Conservation (phyloP, 2,329 filamentous ascomycete genomes). For the Phymatotrichopsis omnivora region DNA sequence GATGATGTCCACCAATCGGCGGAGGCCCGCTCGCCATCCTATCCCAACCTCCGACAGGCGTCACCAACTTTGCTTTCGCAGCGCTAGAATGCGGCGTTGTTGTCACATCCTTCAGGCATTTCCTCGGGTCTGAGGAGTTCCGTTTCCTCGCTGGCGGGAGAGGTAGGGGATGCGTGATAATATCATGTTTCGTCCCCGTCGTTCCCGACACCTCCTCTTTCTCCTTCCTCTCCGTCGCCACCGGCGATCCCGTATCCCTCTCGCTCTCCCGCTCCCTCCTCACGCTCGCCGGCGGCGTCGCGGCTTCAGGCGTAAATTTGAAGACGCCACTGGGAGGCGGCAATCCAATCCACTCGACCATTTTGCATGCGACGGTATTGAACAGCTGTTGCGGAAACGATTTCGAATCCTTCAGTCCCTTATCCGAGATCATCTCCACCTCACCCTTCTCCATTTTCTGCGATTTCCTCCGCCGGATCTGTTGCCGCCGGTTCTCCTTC, state of each 20-base stretch:
- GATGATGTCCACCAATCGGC: slow-evolving; percentile 9
- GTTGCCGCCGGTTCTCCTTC: slow-evolving; percentile 23
- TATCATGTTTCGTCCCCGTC: too few relatives aligned
- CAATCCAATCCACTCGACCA: slow-evolving; percentile 54
- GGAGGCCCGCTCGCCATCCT: slow-evolving; percentile 10
- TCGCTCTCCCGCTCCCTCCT: too few relatives aligned
- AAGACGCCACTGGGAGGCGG: slow-evolving; percentile 22
- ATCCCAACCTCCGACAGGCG: slow-evolving; percentile 5
- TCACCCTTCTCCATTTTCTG: slow-evolving; percentile 9
- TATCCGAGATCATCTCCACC: slow-evolving; percentile 24
- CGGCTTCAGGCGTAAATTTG: slow-evolving; percentile 10
- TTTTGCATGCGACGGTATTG: slow-evolving; percentile 55
- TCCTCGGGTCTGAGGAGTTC: slow-evolving; percentile 14
- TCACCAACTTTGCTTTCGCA: slow-evolving; percentile 18
- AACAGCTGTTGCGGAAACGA: slow-evolving; percentile 55
- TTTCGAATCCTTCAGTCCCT: slow-evolving; percentile 45
- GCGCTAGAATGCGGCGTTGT: slow-evolving; percentile 21
- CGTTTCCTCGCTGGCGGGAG: slow-evolving; percentile 19
- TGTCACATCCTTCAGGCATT: slow-evolving; percentile 15
- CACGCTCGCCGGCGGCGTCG: background rate
- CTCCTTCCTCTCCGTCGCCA: too few relatives aligned
- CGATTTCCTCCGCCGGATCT: slow-evolving; percentile 12
- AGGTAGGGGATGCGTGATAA: too few relatives aligned
- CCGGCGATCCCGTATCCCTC: too few relatives aligned
- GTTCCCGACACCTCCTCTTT: too few relatives aligned